Evolutionary conservation across 257 asterid species (phyloP), one percentile per base, ranked within the genome.

Genomic region (Solanum arcanum): DNA sequence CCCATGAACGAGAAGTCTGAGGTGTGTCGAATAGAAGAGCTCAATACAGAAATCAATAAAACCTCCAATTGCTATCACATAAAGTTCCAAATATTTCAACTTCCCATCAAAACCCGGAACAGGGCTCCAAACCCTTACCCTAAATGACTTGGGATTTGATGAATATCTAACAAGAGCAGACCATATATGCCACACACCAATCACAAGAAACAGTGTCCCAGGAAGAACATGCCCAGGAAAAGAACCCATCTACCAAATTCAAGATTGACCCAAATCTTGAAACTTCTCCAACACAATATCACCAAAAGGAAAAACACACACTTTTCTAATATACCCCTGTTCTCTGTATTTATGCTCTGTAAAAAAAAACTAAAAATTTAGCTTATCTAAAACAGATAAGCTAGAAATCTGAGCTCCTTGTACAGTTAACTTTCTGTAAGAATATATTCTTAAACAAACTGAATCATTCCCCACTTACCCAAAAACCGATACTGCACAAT

Each of bases 151-250:
- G 25, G 98, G 98, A 87, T 92, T 89, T 7, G 96, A 92, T 56
- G 88, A 89, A 60, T 90, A 96, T 91, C 99, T 87, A n/a, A 91
- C 90, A 72, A 97, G 44, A 18, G 98, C 89, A 85, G 95, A 91
- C 99, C 98, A 97, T n/a, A 88, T 88, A 74, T 97, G 99, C 99
- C 99, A 97, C 66, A 95, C 52, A 33, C 99, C 99, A 87, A 97
- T 92, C 37, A 94, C 83, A 72, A 94, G 91, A 94, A 97, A 97
- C 74, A 97, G 86, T 42, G 99, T 94, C 89, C 99, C 99, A 0
- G 99, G 99, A 88, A 97, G 89, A 84, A 94, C 92, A 93, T 97
- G 99, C 88, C 99, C 99, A 11, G 87, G 91, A 89, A 97, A 97
- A 29, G 99, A 97, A 75, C 99, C 99, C 99, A 97, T 96, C 85